Base-by-base conservation (phyloP, 2,329 filamentous ascomycete species). In the Davidsoniella eucalypti region DNA sequence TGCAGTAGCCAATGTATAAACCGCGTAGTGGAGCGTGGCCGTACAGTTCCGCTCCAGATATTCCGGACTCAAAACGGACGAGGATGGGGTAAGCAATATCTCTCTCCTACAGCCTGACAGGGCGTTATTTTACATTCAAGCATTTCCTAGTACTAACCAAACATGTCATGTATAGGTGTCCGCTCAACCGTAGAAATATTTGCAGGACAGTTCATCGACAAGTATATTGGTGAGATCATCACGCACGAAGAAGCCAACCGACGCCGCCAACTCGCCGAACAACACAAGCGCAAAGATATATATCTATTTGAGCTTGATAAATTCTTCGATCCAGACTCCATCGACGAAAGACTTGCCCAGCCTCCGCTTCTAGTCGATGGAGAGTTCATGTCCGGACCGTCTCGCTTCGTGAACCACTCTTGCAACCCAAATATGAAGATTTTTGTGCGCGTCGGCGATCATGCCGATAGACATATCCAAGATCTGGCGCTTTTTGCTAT, bases 271-370 rank as follows among this genome's bases (percentile, higher is more conserved):
- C 64, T 67, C 0, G 73, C 77, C 2, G 67, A 69, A 26, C 64
- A 74, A 2, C 72, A 72, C 0, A 69, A 75, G 52, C 70, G 71
- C n/a, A 88, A 88, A 57, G 79, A 84, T 18, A 78, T 83, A 0
- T 92, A 92, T 57, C 71, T 92, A 1, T 92, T 90, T 61, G 78
- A 74, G 1, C 75, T 93, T 1, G 86, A 93, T 67, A 92, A 92
- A 60, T 90, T 88, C 60, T 75, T 69, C 1, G 73, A 82, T 50
- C 65, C 69, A 0, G 57, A 69, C 5, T 77, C 73, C 1, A 64
- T 70, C 8, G 76, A 81, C 53, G 64, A 67, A n/a, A 67, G 75
- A 1, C 68, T 82, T 0, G 67, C 69, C 3, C 72, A 70, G 0
- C 65, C 71, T 5, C 70, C 77, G 14, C 64, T 82, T 3, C 76